Evolutionary conservation across 139 green algal genomes (phyloP).

Genomic region (Closterium sp.): DNA sequence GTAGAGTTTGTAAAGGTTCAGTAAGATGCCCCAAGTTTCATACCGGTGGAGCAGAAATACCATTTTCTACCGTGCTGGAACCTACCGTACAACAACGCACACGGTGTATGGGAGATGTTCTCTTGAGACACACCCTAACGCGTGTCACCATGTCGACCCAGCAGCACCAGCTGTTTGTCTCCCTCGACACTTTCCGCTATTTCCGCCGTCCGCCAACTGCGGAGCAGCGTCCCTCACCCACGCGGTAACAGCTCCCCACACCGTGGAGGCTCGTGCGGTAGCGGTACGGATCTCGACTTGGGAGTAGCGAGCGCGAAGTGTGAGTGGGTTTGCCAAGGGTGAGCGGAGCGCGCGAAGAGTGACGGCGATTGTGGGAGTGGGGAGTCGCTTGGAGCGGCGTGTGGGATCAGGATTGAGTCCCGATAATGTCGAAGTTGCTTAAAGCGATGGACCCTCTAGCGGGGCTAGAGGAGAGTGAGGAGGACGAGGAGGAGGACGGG

Average conservation of each 20-base stretch:
- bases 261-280: neutral
- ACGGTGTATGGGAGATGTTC: no score
- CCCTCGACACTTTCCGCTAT: no score
- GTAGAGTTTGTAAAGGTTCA: no score
- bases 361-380: no score
- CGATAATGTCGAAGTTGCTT: neutral
- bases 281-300: neutral
- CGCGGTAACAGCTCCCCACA: neutral
- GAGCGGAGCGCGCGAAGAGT: neutral
- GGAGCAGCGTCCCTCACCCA: neutral
- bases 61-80: no score
- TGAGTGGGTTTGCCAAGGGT: no score
- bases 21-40: no score
- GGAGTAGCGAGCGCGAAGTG: neutral
- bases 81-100: no score
- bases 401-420: neutral
- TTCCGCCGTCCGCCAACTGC: neutral
- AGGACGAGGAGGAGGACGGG: neutral
- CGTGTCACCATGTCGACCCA: neutral
- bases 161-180: no score
- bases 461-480: neutral
- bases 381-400: neutral
- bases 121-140: neutral
- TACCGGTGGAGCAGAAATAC: no score
- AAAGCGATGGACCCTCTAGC: neutral